Evolutionary conservation across 805 yeast genomes (phyloP).

Genomic region (Teunomyces kruisii): DNA sequence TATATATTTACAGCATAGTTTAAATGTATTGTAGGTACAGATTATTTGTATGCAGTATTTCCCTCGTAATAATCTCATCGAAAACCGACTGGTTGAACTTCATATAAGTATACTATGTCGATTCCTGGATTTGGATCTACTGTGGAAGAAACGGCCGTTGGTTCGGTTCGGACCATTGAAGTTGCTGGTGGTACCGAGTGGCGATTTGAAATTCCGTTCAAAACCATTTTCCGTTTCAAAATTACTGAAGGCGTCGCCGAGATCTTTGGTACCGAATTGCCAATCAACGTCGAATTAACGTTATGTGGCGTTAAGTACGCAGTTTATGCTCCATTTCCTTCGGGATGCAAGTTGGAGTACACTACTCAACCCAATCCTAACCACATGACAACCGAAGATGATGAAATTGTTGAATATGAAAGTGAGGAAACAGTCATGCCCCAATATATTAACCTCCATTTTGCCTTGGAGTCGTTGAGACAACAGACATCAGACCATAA

Average conservation of each 20-base stretch:
- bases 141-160: constrained; percentile 9
- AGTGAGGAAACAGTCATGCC: constrained; percentile 72
- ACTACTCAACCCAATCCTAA: constrained; percentile 24
- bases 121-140: constrained; percentile 18
- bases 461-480: constrained; percentile 63
- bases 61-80: background rate
- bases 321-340: constrained; percentile 45
- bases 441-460: constrained; percentile 65
- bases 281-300: constrained; percentile 56
- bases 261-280: constrained; percentile 89
- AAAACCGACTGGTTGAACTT: background rate
- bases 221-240: constrained; percentile 49
- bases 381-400: constrained; percentile 31
- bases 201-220: constrained; percentile 68
- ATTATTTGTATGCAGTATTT: background rate
- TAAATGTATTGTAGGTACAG: background rate
- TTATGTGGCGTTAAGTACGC: constrained; percentile 40
- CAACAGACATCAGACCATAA: constrained; percentile 29
- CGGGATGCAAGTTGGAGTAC: constrained; percentile 64
- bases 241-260: constrained; percentile 75
- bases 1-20: background rate
- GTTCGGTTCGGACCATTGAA: constrained; percentile 16
- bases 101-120: constrained; percentile 11
- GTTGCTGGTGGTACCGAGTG: constrained; percentile 59
- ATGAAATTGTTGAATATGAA: constrained; percentile 54